Evolutionary conservation across 2,329 filamentous ascomycete genomes (phyloP), one percentile per base, ranked within the genome.

Genomic region (Allantophomopsis cytisporea): DNA sequence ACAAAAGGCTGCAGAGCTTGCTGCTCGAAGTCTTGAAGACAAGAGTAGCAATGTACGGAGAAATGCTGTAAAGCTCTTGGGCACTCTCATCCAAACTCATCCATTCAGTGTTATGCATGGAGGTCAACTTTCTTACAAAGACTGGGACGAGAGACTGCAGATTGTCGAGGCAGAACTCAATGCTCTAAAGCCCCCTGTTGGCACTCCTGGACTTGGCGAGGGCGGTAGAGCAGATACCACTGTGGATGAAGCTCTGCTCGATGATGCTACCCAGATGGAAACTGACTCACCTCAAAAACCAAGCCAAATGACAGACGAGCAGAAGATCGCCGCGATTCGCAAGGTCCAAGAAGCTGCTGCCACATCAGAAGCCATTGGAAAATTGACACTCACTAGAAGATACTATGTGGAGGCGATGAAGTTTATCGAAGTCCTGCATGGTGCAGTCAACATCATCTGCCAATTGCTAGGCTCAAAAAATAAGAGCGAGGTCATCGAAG

Each of bases 401-500:
- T 95, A 95, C 60, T 94, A 95, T 57, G 71, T 77, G n/a, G 88
- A 96, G 54, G 91, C 89, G 3, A 70, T 96, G 45, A 83, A 80
- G 47, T 98, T 98, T 55, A 94, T 98, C 48, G 82, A 94, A 45
- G 82, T 93, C 5, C 68, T 98, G 16, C 85, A 95, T 48, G 76
- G 81, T 10, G 84, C 85, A 16, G 93, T 87, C 1, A 71, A 72
- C 7, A 77, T 78, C 2, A 80, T 96, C 28, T 86, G 82, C 45
- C 89, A 95, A 59, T 70, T 98, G 14, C 71, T 98, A 3, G 85
- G 86, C 5, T 93, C 91, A 21, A 85, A 84, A 54, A 98, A 98
- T 67, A 98, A 98, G 69, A 94, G 85, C 51, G 91, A 98, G 58
- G 84, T 96, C 18, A 94, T 98, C 45, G 93, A 98, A 59, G 91